phyloP scores from a whole-genome alignment of 306 rosid species.

The Citrullus amarus region DNA sequence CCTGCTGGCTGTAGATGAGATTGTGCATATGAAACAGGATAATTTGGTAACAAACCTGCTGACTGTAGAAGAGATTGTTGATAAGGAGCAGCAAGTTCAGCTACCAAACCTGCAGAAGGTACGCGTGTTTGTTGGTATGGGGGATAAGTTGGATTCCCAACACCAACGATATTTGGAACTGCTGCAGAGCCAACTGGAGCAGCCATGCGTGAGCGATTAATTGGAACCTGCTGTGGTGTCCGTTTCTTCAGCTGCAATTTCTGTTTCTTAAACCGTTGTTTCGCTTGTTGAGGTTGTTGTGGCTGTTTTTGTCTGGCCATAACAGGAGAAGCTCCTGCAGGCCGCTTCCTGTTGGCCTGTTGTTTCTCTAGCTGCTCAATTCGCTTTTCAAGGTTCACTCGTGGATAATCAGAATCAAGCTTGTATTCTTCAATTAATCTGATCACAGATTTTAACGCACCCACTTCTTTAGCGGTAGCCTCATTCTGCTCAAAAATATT shows the following conservation, averaged over 20 bases:
- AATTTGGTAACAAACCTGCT: slow-evolving; percentile 45
- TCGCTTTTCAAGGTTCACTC: slow-evolving; percentile 37
- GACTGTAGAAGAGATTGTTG: slow-evolving; percentile 20
- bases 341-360: slow-evolving; percentile 25
- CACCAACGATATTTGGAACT: slow-evolving; percentile 14
- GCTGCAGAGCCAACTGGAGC: slow-evolving; percentile 17
- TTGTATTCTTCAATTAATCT: slow-evolving; percentile 46
- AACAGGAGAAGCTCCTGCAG: slow-evolving; percentile 25
- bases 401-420: slow-evolving; percentile 54
- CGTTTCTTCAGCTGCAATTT: slow-evolving; percentile 14
- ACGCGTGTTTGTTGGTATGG: slow-evolving; percentile 26
- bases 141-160: slow-evolving; percentile 17
- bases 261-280: slow-evolving; percentile 1
- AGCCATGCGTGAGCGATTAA: slow-evolving; percentile 32
- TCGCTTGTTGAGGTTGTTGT: slow-evolving; percentile 11
- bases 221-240: slow-evolving; percentile 27
- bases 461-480: slow-evolving; percentile 44
- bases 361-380: slow-evolving; percentile 47
- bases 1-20: slow-evolving; percentile 32
- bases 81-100: slow-evolving; percentile 28
- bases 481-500: slow-evolving; percentile 41
- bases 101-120: slow-evolving; percentile 41
- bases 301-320: slow-evolving; percentile 23
- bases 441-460: slow-evolving; percentile 44
- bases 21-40: slow-evolving; percentile 27